A percentile compares a stretch with the other conserved stretches of the same genome.
phyloP scores from a whole-genome alignment of 345 rosid genomes.

The Geranium brycei region DNA sequence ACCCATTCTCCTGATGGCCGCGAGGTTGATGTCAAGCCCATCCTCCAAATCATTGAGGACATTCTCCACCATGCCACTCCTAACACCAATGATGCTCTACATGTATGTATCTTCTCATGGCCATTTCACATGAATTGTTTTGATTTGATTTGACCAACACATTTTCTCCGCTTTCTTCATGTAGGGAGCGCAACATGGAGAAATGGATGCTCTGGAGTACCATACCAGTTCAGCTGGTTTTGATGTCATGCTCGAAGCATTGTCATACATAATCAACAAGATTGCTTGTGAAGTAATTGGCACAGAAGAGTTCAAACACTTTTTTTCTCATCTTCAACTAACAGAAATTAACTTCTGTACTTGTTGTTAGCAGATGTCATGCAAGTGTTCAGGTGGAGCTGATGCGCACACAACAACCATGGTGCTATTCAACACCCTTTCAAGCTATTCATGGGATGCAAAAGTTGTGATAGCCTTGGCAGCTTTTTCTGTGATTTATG shows the following conservation, averaged over 20 bases:
- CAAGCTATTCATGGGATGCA: constrained; percentile 37
- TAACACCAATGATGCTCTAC: constrained; percentile 17
- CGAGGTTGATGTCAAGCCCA: constrained; percentile 20
- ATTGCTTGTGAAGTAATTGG: constrained; percentile 34
- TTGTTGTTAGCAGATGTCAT: constrained; percentile 22
- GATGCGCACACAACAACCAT: constrained; percentile 33
- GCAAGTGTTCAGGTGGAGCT: constrained; percentile 39
- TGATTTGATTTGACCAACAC: not conserved
- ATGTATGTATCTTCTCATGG: constrained; percentile 11
- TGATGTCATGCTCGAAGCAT: constrained; percentile 23
- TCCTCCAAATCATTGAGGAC: constrained; percentile 24
- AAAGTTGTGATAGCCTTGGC: constrained; percentile 36
- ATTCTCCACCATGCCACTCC: constrained; percentile 25
- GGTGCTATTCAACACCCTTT: constrained; percentile 24
- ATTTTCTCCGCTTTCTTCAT: too few relatives aligned
- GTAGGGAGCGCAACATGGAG: constrained; percentile 14
- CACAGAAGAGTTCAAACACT: not conserved
- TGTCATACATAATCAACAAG: constrained; percentile 21
- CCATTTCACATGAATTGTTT: not conserved
- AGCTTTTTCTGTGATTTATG: constrained; percentile 34
- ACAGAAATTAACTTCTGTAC: not conserved
- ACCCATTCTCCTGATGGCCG: constrained; percentile 44
- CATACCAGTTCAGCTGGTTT: constrained; percentile 5
- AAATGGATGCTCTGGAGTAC: constrained; percentile 12
- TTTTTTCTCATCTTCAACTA: not conserved